phyloP scores from a whole-genome alignment of 805 yeast species.

The Metschnikowia lunata region DNA sequence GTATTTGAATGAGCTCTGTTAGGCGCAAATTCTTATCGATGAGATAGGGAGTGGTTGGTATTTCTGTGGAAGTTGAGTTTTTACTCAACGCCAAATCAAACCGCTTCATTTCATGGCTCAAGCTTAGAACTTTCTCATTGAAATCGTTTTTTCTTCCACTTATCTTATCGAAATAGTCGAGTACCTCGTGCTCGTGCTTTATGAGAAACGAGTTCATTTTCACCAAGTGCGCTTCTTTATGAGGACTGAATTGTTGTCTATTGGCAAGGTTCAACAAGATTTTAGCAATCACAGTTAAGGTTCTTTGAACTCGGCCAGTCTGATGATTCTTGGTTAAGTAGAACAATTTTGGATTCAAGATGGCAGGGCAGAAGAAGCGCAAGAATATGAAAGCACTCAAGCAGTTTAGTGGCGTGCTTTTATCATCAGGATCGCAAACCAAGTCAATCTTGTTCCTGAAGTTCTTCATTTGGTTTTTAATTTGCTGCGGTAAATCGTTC shows the following conservation, averaged over 20 bases:
- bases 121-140: slow-evolving; percentile 50
- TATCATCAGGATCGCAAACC: slow-evolving; percentile 53
- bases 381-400: slow-evolving; percentile 80
- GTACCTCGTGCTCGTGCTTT: slow-evolving; percentile 51
- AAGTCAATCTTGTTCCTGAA: slow-evolving; percentile 63
- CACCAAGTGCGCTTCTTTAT: slow-evolving; percentile 78
- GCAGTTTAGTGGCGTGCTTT: slow-evolving; percentile 58
- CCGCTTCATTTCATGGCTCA: slow-evolving; percentile 53
- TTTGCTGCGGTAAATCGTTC: slow-evolving; percentile 67
- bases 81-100: slow-evolving; percentile 55
- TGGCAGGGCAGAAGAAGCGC: slow-evolving; percentile 76
- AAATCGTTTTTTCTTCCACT: slow-evolving; percentile 69
- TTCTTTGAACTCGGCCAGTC: slow-evolving; percentile 65
- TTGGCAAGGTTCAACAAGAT: slow-evolving; percentile 75
- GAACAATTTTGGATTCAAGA: slow-evolving; percentile 83
- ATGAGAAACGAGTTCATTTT: slow-evolving; percentile 66
- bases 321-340: slow-evolving; percentile 68
- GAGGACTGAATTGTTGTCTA: slow-evolving; percentile 63
- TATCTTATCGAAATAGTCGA: slow-evolving; percentile 67
- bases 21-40: slow-evolving; percentile 62
- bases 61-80: slow-evolving; percentile 47
- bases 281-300: slow-evolving; percentile 79
- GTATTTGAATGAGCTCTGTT: slow-evolving; percentile 51
- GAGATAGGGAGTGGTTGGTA: slow-evolving; percentile 65
- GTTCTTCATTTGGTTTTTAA: slow-evolving; percentile 59